phyloP scores from a whole-genome alignment of 2,329 filamentous ascomycete species.

The Aureobasidium uvarum region DNA sequence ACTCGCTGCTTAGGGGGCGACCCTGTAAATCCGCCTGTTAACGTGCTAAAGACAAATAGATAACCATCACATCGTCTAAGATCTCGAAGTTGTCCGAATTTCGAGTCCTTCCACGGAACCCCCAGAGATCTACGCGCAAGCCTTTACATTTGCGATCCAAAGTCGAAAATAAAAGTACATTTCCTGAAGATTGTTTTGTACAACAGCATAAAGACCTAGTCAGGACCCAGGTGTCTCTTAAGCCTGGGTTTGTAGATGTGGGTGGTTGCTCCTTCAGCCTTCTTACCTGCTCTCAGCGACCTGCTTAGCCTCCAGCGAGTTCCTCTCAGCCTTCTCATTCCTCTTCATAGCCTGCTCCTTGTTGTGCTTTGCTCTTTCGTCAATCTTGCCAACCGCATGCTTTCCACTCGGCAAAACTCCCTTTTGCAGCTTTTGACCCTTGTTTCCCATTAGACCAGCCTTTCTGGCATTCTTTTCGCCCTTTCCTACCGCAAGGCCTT shows the following conservation, averaged over 20 bases:
- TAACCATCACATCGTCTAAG: background rate
- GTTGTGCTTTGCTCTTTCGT: conserved; percentile 35
- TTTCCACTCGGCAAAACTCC: conserved; percentile 38
- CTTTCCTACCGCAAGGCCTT: conserved; percentile 34
- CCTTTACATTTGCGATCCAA: background rate
- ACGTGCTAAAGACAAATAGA: background rate
- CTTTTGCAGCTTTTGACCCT: conserved; percentile 37
- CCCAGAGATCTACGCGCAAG: background rate
- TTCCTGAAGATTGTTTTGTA: background rate
- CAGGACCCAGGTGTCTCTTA: background rate
- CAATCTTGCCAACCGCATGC: conserved; percentile 36
- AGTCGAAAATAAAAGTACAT: conserved; percentile 2
- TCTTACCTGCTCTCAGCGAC: conserved; percentile 29
- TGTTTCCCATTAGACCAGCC: conserved; percentile 32
- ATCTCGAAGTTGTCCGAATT: background rate
- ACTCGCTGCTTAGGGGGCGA: background rate
- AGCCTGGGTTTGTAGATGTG: background rate
- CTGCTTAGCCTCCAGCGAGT: conserved; percentile 34
- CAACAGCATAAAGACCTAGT: background rate
- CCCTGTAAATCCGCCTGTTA: background rate
- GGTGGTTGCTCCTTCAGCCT: background rate
- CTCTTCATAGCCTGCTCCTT: conserved; percentile 34
- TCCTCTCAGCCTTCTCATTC: conserved; percentile 34
- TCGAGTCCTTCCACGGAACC: background rate
- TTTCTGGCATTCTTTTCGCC: conserved; percentile 34